Evolutionary conservation across 116 monocot species (phyloP), one percentile per base, ranked within the genome.

Genomic region (Posidonia oceanica): DNA sequence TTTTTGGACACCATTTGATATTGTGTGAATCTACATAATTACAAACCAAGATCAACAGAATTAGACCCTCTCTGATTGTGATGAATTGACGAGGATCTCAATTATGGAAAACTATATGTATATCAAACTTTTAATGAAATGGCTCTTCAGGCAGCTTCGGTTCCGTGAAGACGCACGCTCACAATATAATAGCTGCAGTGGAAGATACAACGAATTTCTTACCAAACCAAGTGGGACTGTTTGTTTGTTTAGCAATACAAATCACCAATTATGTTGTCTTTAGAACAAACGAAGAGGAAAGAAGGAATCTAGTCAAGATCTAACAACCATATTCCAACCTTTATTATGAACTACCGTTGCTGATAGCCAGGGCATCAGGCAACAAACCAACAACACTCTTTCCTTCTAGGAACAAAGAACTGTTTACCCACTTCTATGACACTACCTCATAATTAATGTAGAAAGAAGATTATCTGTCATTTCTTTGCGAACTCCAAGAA

Each of bases 241-340:
- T 64, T 17, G 10, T 23, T 22, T 21, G 57, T 65, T 44, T 42
- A 40, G 42, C 40, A 65, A 65, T 29, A 22, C 15, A 3, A 18
- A 65, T 12, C 48, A 48, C 7, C 48, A 42, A 15, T 16, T 42
- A 18, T 10, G 1, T 65, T n/a, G 10, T 18, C 39, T 2, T 44
- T n/a, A 65, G 40, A 65, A 44, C 39, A 66, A 63, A 37, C 5
- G 10, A 66, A 21, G 41, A n/a, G 17, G 5, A 39, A 5, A 22
- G 60, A 44, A 48, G 44, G 44, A 66, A 48, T 66, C 66, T 66
- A 41, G 66, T 13, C 66, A 48, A 66, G 41, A 41, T 40, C 18
- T 66, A 40, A 39, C 66, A 66, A 40, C 66, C 39, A 15, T 4
- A 48, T 48, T n/a, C n/a, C 22, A 15, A 60, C 60, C 60, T 21